Percentiles rank a stretch among this genome's conserved stretches.
Evolutionary conservation across 257 asterid genomes (phyloP).

Genomic region (Linderniella brevidens): DNA sequence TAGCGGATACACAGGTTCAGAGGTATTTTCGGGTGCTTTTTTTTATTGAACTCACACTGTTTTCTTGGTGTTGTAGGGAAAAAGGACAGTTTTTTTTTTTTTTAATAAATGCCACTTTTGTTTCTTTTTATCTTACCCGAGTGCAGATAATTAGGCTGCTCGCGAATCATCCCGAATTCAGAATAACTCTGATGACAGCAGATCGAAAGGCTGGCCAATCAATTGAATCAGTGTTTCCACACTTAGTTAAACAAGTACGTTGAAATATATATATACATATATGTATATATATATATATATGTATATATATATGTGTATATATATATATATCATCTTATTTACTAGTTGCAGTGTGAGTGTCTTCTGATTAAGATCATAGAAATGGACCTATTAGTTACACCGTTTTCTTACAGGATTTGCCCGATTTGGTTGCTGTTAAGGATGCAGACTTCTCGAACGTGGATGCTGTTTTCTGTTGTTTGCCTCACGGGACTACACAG

Average conservation of each 20-base stretch:
- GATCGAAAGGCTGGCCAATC: conserved; percentile 92
- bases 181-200: conserved; percentile 75
- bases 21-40: conserved; percentile 18
- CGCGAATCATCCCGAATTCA: conserved; percentile 55
- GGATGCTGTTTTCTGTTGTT: conserved; percentile 92
- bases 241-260: conserved; percentile 54
- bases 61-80: background rate
- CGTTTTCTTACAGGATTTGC: conserved; percentile 38
- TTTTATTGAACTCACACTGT: background rate
- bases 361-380: background rate
- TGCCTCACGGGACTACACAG: conserved; percentile 98
- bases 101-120: background rate
- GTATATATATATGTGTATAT: too few relatives aligned
- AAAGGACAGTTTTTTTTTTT: background rate
- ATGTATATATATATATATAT: too few relatives aligned
- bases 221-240: conserved; percentile 86
- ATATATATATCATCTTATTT: too few relatives aligned
- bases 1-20: conserved; percentile 82
- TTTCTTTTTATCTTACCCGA: background rate
- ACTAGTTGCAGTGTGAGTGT: background rate
- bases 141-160: conserved; percentile 73
- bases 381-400: background rate
- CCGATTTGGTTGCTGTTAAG: conserved; percentile 67
- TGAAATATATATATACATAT: too few relatives aligned
- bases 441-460: conserved; percentile 77